Evolutionary conservation across 2,329 filamentous ascomycete species (phyloP).

Genomic region (Ceratocystis huliohia): DNA sequence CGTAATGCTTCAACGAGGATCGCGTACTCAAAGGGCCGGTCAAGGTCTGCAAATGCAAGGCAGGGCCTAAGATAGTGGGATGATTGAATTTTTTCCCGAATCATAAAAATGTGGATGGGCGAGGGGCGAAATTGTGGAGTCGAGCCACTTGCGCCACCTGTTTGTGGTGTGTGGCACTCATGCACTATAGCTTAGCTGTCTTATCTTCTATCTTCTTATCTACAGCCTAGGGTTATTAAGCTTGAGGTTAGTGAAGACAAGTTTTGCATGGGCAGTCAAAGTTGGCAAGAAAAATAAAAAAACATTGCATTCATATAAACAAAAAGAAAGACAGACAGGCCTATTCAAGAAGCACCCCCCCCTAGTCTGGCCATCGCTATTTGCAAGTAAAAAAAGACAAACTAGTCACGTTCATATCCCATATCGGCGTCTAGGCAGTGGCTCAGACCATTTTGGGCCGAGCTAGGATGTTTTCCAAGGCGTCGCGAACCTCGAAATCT

Average conservation of each 20-base stretch:
- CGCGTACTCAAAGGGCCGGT: conserved; percentile 8
- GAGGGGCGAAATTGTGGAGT: conserved; percentile 18
- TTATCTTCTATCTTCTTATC: conserved; percentile 2
- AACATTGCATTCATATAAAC: neutral
- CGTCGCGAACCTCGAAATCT: conserved; percentile 62
- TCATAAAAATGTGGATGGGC: conserved; percentile 20
- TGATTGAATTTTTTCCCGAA: conserved; percentile 19
- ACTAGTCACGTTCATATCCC: neutral
- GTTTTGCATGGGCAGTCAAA: neutral
- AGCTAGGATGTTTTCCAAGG: conserved; percentile 57
- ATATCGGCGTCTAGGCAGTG: neutral
- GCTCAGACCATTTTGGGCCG: conserved; percentile 7
- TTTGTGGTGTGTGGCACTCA: neutral
- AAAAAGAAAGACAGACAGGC: neutral
- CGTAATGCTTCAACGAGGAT: conserved; percentile 9
- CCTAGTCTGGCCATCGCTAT: neutral
- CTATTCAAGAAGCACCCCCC: neutral
- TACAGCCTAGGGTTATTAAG: neutral
- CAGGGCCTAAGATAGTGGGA: conserved; percentile 12
- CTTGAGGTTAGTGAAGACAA: neutral
- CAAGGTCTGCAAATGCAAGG: neutral
- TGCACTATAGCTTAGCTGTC: neutral
- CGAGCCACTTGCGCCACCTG: neutral
- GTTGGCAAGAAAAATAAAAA: neutral
- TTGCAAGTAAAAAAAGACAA: neutral